Conservation (phyloP, 148 eudicot genomes). For the Rhododendron simsii region DNA sequence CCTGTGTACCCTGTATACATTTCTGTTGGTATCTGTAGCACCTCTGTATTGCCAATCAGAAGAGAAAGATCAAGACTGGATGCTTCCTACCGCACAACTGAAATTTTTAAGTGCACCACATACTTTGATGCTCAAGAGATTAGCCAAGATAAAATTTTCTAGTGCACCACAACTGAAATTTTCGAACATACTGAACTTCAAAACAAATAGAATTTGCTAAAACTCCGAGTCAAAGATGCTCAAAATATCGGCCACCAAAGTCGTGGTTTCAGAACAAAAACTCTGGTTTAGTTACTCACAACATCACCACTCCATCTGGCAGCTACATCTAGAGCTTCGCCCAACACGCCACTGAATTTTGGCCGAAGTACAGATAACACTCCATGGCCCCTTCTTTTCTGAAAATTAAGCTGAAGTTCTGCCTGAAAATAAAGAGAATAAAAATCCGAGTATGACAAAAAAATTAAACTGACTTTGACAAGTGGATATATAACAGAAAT, state of each 20-base stretch:
- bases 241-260: background rate
- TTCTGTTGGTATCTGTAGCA: background rate
- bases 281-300: constrained; percentile 42
- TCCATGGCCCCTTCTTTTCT: constrained; percentile 92
- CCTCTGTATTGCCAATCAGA: background rate
- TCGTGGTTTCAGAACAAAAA: background rate
- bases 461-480: background rate
- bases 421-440: constrained; percentile 50
- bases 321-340: constrained; percentile 98
- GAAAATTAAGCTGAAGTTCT: constrained; percentile 89
- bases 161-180: background rate
- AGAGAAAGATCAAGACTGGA: background rate
- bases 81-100: background rate
- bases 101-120: background rate
- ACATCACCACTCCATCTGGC: constrained; percentile 99
- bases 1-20: background rate
- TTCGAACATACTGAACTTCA: background rate
- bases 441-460: background rate
- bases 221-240: background rate
- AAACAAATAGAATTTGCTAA: background rate
- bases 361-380: constrained; percentile 80
- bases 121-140: background rate
- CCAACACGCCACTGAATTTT: constrained; percentile 92
- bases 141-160: background rate
- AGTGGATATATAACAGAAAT: background rate